Base-by-base conservation (phyloP, 768 basidiomycete genomes). In the Boletus vermiculosoides region DNA sequence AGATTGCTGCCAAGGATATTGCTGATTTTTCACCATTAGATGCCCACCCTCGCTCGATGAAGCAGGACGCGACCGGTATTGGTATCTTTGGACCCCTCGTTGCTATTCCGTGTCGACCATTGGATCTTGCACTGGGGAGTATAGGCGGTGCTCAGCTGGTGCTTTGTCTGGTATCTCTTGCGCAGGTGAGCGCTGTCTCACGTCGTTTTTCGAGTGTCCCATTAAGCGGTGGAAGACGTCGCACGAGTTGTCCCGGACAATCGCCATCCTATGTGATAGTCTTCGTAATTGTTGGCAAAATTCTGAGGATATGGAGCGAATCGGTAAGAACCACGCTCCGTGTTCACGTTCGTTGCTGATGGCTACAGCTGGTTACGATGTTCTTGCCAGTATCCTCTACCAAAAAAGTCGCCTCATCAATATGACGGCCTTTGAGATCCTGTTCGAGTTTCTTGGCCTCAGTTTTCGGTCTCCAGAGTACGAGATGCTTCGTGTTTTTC, bases 301-400 rank as follows among this genome's bases (percentile, higher is more conserved):
- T 65, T 94, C 91, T 36, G 94, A 95, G 67, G 95, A 97, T 63
- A 93, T 95, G 87, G 94, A 96, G 67, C 79, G 87, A 34, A 73
- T 94, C 52, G 84, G 93, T 94, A 63, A 65, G 88, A 78, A 13
- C 4, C n/a, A 16, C n/a, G 18, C 33, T 47, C 6, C 37, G 41
- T 45, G 2, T 39, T 50, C 6, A n/a, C 25, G n/a, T 49, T 54
- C 25, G 33, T 52, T 49, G 30, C 46, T 66, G 10, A 59, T n/a
- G 23, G 25, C 20, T 25, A 16, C 55, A 94, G 92, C 86, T 52
- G 94, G 93, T 11, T 98, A 95, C 63, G 94, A 96, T 52, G 85
- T 93, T 37, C 78, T 98, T 4, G 84, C 85, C 0, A 83, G 83
- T 33, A 85, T 90, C 23, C 76, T 98, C 16, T 77, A 87, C 28